These are phyloP conservation scores for Coriolopsis trogii DNA, from an alignment of 1,284 basidiomycete genomes.

Conservation along the genomic window DNA sequence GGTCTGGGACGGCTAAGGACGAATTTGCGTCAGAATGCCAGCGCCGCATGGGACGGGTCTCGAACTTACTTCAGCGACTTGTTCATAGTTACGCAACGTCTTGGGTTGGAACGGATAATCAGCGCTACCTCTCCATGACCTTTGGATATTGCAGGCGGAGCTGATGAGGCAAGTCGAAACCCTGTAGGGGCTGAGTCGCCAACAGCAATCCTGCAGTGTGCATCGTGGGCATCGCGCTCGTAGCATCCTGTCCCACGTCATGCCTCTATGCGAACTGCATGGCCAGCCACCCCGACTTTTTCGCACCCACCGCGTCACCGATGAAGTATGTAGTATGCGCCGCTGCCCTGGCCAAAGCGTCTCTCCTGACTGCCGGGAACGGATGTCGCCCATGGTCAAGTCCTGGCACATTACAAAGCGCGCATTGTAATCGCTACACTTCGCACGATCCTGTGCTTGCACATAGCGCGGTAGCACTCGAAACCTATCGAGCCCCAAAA, in stretches of 20 bases:
- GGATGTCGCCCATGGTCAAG: constrained; percentile 65
- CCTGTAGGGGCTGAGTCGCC: constrained; percentile 52
- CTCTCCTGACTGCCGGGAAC: constrained; percentile 42
- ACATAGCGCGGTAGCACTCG: constrained; percentile 74
- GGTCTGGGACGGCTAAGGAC: constrained; percentile 71
- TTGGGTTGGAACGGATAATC: constrained; percentile 74
- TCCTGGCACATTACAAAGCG: constrained; percentile 74
- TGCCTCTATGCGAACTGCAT: constrained; percentile 77
- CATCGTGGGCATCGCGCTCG: constrained; percentile 47
- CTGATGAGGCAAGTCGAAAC: constrained; percentile 77
- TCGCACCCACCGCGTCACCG: constrained; percentile 59
- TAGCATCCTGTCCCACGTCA: constrained; percentile 78
- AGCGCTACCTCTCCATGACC: constrained; percentile 70
- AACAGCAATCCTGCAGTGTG: constrained; percentile 59
- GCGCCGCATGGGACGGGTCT: background rate
- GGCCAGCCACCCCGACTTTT: constrained; percentile 71
- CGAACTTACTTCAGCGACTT: constrained; percentile 80
- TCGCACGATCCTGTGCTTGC: constrained; percentile 75
- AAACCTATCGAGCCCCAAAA: constrained; percentile 56
- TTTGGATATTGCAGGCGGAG: constrained; percentile 65
- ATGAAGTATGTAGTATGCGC: constrained; percentile 68
- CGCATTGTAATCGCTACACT: constrained; percentile 76
- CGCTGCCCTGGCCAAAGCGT: constrained; percentile 59
- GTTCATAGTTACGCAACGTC: constrained; percentile 62
- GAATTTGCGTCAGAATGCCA: constrained; percentile 67